These are phyloP conservation scores for Solanum tarijense DNA, from an alignment of 257 asterid species.

Conservation along the genomic window DNA sequence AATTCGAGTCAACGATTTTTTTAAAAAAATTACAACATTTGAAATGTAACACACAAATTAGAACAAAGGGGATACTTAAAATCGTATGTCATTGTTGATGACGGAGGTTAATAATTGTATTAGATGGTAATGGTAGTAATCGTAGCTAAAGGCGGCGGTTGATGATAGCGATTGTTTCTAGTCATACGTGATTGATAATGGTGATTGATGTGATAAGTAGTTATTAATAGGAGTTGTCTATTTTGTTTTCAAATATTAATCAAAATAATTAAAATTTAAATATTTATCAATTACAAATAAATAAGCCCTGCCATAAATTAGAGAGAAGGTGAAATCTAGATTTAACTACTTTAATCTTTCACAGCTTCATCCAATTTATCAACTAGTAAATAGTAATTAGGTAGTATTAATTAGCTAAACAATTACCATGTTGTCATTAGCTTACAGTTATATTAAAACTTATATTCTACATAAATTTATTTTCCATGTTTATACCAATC, in stretches of 20 bases:
- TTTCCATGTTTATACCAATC: background rate
- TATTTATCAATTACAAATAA: background rate
- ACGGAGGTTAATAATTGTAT: too few relatives aligned
- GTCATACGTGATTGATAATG: background rate
- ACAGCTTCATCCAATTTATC: background rate
- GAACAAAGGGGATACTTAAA: background rate
- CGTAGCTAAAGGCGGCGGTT: background rate
- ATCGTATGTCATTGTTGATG: accelerated
- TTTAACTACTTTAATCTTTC: background rate
- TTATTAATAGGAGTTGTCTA: accelerated
- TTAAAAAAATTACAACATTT: too few relatives aligned
- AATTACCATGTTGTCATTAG: background rate
- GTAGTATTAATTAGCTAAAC: background rate
- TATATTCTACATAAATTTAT: background rate
- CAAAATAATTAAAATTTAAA: background rate
- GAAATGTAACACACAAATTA: background rate
- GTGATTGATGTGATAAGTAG: background rate
- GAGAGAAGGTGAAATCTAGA: background rate
- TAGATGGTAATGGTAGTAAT: background rate
- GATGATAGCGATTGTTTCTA: background rate
- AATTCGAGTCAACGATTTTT: too few relatives aligned
- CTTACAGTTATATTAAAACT: background rate
- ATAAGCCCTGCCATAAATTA: background rate
- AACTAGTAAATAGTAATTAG: background rate
- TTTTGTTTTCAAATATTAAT: background rate